These are phyloP conservation scores for Claviceps sorghi DNA, from an alignment of 2,329 filamentous ascomycete genomes.

Conservation along the genomic window DNA sequence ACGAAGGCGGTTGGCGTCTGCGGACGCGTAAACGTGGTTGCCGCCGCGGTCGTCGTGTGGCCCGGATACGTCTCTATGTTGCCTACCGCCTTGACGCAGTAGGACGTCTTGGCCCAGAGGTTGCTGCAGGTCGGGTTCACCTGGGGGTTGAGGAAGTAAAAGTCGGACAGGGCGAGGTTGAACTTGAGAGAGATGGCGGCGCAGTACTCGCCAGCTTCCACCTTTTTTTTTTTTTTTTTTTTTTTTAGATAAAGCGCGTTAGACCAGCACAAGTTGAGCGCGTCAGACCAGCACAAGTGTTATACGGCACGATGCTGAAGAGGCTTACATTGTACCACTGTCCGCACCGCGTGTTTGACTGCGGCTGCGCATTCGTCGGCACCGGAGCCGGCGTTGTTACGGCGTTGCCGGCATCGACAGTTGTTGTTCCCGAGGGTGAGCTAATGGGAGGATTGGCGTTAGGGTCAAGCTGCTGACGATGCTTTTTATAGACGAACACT, in stretches of 20 bases:
- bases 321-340: neutral
- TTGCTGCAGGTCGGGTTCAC: neutral
- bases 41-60: neutral
- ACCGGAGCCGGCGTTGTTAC: neutral
- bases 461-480: neutral
- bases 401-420: neutral
- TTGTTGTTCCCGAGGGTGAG: neutral
- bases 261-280: too few species aligned
- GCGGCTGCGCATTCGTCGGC: neutral
- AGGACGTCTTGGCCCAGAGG: neutral
- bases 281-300: too few species aligned
- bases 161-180: constrained; percentile 27
- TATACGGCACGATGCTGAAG: too few species aligned
- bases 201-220: neutral
- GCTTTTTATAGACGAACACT: too few species aligned
- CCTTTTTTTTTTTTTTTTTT: neutral
- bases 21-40: neutral
- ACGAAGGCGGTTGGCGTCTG: neutral
- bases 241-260: too few species aligned
- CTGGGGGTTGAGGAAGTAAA: constrained; percentile 22
- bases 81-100: neutral
- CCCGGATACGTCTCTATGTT: neutral
- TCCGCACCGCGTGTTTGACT: neutral
- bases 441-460: neutral
- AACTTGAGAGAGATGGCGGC: neutral